phyloP scores from a whole-genome alignment of 2,329 filamentous ascomycete genomes.

The Trichoderma arundinaceum region DNA sequence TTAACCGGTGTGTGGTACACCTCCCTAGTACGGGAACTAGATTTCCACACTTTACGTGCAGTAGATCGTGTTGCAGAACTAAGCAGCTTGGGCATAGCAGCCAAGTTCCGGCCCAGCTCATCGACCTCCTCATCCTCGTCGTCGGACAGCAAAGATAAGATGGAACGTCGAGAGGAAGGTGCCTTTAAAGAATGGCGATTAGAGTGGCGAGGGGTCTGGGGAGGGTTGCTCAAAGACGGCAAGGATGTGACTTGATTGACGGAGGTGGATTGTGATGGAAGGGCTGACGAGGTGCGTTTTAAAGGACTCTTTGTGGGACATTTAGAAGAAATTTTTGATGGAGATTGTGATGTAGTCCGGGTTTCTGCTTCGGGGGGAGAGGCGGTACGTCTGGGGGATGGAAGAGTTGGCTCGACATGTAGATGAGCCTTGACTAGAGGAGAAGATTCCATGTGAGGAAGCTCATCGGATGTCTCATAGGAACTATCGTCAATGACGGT shows the following conservation, averaged over 20 bases:
- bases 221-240: conserved; percentile 34
- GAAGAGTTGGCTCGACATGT: conserved; percentile 1
- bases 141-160: conserved; percentile 52
- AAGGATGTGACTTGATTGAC: conserved; percentile 32
- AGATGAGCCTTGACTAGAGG: background rate
- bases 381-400: conserved; percentile 17
- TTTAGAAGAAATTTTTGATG: background rate
- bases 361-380: background rate
- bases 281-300: conserved; percentile 33
- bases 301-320: background rate
- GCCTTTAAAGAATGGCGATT: conserved; percentile 37
- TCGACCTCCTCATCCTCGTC: conserved; percentile 45
- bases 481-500: conserved; percentile 24
- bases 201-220: conserved; percentile 39
- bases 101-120: conserved; percentile 37
- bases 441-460: background rate
- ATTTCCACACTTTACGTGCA: conserved; percentile 40
- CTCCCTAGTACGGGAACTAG: conserved; percentile 41
- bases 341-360: background rate
- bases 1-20: conserved; percentile 39
- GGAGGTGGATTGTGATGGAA: background rate
- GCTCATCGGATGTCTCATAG: conserved; percentile 23
- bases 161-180: conserved; percentile 45
- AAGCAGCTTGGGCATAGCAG: conserved; percentile 30
- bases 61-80: conserved; percentile 34